These are phyloP conservation scores for Cyclotella distinguenda DNA, from an alignment of 108 stramenopile genomes.

Conservation along the genomic window DNA sequence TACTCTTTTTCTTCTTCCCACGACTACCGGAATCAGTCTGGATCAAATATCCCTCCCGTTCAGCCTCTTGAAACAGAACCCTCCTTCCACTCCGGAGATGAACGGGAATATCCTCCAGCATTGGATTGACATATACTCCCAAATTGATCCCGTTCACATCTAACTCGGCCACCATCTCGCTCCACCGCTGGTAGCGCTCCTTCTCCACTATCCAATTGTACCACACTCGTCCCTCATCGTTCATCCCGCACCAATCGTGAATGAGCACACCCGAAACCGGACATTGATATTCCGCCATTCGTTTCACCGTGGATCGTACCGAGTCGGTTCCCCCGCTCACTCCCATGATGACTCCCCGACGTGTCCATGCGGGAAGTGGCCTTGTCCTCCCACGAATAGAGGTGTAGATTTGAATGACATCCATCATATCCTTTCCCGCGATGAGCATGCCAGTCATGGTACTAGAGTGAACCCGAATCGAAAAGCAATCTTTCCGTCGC, in stretches of 20 bases:
- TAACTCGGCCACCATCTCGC: constrained; percentile 23
- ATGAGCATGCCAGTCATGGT: constrained; percentile 21
- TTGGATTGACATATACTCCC: constrained; percentile 51
- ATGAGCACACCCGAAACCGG: constrained; percentile 48
- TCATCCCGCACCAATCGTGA: constrained; percentile 54
- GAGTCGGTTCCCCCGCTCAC: constrained; percentile 40
- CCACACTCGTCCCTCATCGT: constrained; percentile 26
- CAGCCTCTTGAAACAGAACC: constrained; percentile 43
- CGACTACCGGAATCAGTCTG: background rate
- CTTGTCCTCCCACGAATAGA: constrained; percentile 30
- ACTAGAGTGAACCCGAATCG: constrained; percentile 29
- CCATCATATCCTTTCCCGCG: constrained; percentile 14
- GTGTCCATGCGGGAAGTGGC: constrained; percentile 49
- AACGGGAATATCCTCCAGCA: constrained; percentile 46
- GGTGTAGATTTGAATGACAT: constrained; percentile 43
- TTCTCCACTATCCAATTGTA: constrained; percentile 55
- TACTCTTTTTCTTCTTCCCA: constrained; percentile 5
- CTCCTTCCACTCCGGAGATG: constrained; percentile 43
- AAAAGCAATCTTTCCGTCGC: constrained; percentile 23
- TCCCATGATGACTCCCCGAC: constrained; percentile 49
- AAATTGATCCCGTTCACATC: constrained; percentile 35
- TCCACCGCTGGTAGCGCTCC: constrained; percentile 48
- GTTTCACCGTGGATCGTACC: constrained; percentile 17
- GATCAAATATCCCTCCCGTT: constrained; percentile 29
- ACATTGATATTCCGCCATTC: constrained; percentile 5